Evolutionary conservation across 192 early-diverging fungal genomes (phyloP).

Genomic region (Paraglomus brasilianum): DNA sequence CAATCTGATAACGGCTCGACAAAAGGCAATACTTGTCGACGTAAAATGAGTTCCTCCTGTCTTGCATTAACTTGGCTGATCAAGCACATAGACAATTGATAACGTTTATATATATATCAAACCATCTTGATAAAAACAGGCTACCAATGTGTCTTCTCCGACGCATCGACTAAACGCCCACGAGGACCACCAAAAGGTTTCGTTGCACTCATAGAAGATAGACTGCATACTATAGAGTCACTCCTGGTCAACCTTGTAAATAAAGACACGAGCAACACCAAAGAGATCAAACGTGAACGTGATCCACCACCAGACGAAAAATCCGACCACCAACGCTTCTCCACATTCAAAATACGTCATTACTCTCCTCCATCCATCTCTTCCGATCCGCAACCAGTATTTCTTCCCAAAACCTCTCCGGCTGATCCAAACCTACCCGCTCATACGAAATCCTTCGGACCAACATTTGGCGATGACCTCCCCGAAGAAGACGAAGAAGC

Average conservation of each 20-base stretch:
- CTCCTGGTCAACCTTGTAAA: constrained; percentile 54
- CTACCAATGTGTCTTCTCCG: constrained; percentile 27
- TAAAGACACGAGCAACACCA: constrained; percentile 35
- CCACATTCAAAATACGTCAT: constrained; percentile 27
- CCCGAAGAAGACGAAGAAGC: constrained; percentile 18
- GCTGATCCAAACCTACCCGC: not conserved
- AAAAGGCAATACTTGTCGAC: no score
- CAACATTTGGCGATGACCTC: constrained; percentile 11
- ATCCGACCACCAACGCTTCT: constrained; percentile 8
- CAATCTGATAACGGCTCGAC: no score
- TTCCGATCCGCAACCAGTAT: not conserved
- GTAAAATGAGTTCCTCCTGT: no score
- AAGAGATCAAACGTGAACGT: constrained; percentile 16
- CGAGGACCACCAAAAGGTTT: constrained; percentile 65
- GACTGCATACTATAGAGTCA: constrained; percentile 51
- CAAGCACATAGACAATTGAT: not conserved
- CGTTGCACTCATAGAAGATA: constrained; percentile 61
- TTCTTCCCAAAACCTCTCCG: constrained; percentile 15
- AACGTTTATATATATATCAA: not conserved
- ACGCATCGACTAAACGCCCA: constrained; percentile 23
- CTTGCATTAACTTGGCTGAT: no score
- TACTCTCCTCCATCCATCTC: constrained; percentile 13
- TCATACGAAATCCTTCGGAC: not conserved
- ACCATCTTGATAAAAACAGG: not conserved
- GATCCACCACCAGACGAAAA: constrained; percentile 2